phyloP scores from a whole-genome alignment of 116 monocot genomes.

The Phalaenopsis hybrid region DNA sequence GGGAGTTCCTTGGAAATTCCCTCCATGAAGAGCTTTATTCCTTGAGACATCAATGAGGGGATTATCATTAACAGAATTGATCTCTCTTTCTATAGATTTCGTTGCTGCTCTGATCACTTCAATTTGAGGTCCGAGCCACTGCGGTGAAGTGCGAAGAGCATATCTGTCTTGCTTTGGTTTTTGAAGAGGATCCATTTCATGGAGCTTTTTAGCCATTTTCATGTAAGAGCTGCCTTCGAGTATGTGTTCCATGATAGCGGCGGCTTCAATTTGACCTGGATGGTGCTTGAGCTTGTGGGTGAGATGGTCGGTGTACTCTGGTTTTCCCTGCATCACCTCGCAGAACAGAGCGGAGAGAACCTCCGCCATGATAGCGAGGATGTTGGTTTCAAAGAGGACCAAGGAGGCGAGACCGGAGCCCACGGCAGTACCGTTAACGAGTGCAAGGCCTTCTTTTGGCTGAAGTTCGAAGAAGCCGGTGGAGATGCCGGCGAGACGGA shows the following conservation, averaged over 20 bases:
- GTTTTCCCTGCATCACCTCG: slow-evolving; percentile 90
- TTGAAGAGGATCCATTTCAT: slow-evolving; percentile 65
- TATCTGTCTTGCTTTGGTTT: slow-evolving; percentile 85
- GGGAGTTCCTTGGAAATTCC: slow-evolving; percentile 93
- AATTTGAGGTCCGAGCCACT: slow-evolving; percentile 71
- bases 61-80: slow-evolving; percentile 89
- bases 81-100: slow-evolving; percentile 71
- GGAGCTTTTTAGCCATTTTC: slow-evolving; percentile 53
- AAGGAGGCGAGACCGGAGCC: slow-evolving; percentile 68
- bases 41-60: slow-evolving; percentile 74
- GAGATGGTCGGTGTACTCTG: slow-evolving; percentile 79
- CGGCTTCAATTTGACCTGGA: slow-evolving; percentile 83
- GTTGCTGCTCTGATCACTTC: slow-evolving; percentile 64
- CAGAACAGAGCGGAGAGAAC: slow-evolving; percentile 67
- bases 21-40: slow-evolving; percentile 70
- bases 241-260: slow-evolving; percentile 81
- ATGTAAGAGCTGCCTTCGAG: slow-evolving; percentile 72
- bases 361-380: slow-evolving; percentile 50
- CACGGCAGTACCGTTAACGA: slow-evolving; percentile 77
- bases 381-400: slow-evolving; percentile 62
- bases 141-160: slow-evolving; percentile 61
- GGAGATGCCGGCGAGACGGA: slow-evolving; percentile 44
- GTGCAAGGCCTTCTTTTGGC: slow-evolving; percentile 77
- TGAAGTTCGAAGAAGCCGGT: slow-evolving; percentile 70
- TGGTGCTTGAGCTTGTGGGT: slow-evolving; percentile 88